phyloP scores from a whole-genome alignment of 306 rosid species.

The Quercus parvula region DNA sequence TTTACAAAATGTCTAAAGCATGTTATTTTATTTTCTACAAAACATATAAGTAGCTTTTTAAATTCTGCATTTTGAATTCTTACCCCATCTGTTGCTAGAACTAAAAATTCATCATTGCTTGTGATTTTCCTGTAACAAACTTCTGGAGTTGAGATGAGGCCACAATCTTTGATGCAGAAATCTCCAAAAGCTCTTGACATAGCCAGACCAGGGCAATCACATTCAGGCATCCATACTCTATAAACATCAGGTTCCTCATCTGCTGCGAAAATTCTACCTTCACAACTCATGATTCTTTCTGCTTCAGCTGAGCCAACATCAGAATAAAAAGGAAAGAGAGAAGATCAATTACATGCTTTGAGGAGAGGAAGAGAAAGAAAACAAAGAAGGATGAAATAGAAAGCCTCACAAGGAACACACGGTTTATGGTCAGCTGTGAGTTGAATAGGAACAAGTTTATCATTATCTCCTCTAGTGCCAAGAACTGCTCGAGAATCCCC shows the following conservation, averaged over 20 bases:
- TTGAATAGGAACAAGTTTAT: conserved; percentile 62
- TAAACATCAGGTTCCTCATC: conserved; percentile 70
- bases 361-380: neutral
- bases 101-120: conserved; percentile 63
- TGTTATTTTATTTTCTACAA: no score
- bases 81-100: conserved; percentile 94
- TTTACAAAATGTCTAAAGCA: no score
- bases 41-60: neutral
- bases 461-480: conserved; percentile 59
- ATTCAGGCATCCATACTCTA: conserved; percentile 97
- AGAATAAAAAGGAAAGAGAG: neutral
- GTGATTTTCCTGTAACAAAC: conserved; percentile 59
- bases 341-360: neutral
- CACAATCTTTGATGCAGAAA: conserved; percentile 88
- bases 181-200: conserved; percentile 97
- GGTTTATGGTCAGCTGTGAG: conserved; percentile 92
- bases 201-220: conserved; percentile 89
- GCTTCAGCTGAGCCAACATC: conserved; percentile 65
- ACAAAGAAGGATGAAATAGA: neutral
- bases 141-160: conserved; percentile 76
- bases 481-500: conserved; percentile 97
- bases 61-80: neutral
- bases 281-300: conserved; percentile 58
- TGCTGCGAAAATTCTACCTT: conserved; percentile 72
- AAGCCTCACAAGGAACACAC: conserved; percentile 60